Conservation (phyloP, 345 rosid species). For the Dimocarpus longan region DNA sequence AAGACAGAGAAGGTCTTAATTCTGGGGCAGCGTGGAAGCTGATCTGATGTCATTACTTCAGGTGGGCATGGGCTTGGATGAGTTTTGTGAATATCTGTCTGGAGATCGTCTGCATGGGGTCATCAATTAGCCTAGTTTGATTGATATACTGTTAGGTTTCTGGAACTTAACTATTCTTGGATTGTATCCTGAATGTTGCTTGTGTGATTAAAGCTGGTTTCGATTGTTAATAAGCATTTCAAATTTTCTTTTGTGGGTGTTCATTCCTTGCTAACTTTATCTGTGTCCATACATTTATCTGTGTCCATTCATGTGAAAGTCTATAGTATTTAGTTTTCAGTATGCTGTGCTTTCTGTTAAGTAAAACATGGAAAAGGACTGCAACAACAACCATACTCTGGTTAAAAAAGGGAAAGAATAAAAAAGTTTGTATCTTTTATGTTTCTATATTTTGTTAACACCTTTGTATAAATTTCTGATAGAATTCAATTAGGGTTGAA, state of each 20-base stretch:
- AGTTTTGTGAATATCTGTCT: neutral
- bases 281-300: neutral
- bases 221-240: neutral
- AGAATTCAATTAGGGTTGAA: constrained; percentile 5
- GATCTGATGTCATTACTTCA: neutral
- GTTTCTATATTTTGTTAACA: neutral
- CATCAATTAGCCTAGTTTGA: too few species aligned
- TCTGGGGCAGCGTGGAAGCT: neutral
- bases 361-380: neutral
- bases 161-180: neutral
- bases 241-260: neutral
- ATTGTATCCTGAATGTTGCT: neutral
- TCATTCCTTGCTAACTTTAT: neutral
- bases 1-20: neutral
- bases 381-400: neutral
- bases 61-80: neutral
- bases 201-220: neutral
- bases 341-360: neutral
- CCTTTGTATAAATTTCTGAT: neutral
- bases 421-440: neutral
- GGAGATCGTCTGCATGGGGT: too few species aligned
- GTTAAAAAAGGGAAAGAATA: neutral
- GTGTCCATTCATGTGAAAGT: neutral
- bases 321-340: neutral
- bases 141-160: too few species aligned